Evolutionary conservation across 1,139 yeast genomes (phyloP).

Genomic region (Hansenula lynferdii): DNA sequence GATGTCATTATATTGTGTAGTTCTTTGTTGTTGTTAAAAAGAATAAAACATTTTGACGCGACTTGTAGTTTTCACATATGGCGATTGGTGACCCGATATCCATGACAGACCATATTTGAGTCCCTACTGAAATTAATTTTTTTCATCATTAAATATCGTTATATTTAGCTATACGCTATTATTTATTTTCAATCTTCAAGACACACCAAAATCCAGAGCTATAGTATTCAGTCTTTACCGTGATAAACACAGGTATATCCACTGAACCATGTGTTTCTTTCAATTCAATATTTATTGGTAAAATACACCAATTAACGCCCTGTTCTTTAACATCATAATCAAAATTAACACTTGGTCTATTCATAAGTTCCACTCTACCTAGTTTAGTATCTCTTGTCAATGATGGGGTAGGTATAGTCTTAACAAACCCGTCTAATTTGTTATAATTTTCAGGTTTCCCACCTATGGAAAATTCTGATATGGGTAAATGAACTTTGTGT

Average conservation of each 20-base stretch:
- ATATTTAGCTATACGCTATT: too few species aligned
- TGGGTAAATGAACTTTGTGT: slow-evolving; percentile 20
- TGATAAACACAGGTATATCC: slow-evolving; percentile 13
- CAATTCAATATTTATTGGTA: slow-evolving; percentile 13
- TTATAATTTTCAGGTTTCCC: slow-evolving; percentile 15
- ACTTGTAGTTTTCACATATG: neutral
- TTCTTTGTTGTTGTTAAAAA: neutral
- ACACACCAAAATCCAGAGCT: slow-evolving; percentile 19
- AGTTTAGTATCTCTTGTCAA: slow-evolving; percentile 20
- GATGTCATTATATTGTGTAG: neutral
- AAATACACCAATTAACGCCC: slow-evolving; percentile 13
- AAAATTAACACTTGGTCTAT: slow-evolving; percentile 11
- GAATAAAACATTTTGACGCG: neutral
- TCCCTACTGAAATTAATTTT: too few species aligned
- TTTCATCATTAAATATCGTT: too few species aligned
- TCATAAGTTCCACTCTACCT: slow-evolving; percentile 25
- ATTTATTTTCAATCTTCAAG: neutral
- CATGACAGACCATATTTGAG: neutral
- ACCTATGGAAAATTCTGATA: slow-evolving; percentile 19
- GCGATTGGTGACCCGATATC: neutral
- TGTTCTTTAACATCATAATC: slow-evolving; percentile 13
- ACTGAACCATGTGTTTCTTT: neutral
- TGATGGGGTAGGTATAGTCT: slow-evolving; percentile 22
- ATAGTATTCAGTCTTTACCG: slow-evolving; percentile 9
- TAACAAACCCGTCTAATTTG: slow-evolving; percentile 18